Base-by-base conservation (phyloP, 1,284 basidiomycete species). In the Trichosporon sp. region DNA sequence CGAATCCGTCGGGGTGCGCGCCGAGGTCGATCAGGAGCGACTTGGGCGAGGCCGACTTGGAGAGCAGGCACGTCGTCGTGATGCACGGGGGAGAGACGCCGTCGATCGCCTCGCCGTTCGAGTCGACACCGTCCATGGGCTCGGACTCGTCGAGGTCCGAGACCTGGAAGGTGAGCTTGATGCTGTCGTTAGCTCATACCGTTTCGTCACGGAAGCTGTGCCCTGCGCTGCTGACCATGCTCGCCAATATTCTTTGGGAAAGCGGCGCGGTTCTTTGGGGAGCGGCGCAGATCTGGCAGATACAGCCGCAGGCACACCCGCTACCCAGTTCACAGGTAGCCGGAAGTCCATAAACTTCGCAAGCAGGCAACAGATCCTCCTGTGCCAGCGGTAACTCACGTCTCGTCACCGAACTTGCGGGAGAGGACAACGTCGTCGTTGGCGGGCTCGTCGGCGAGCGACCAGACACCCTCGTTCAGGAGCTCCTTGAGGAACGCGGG, bases 331-430 rank as follows among this genome's bases (percentile, higher is more conserved):
- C 26, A 26, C 26, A 26, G 26, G 26, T 26, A 26, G 26, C 26
- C 26, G 26, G 26, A 26, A 26, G 26, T 26, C 26, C 26, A 26
- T 26, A 26, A 26, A 26, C 26, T 26, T 26, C 26, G 26, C 26
- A 26, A 26, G 26, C 26, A 26, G 26, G 26, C 26, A 26, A 26
- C 26, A 26, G 26, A 26, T 26, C 26, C 26, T 26, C 26, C 26
- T 26, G 26, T 26, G 26, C 26, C 26, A 26, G 26, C 26, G 19
- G 46, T 12, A 31, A 87, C 91, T 71, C 77, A 95, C 93, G 86
- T 88, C 85, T 99, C 96, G 80, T 94, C 94, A 75, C 94, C 96
- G 81, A 95, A 98, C 77, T 90, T 90, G 74, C 96, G 90, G 38
- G 86, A 87, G 40, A 99, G 85, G 21, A 88, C 86, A 46, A 98